Evolutionary conservation across 2,329 filamentous ascomycete species (phyloP).

Genomic region (Cercospora sp.): DNA sequence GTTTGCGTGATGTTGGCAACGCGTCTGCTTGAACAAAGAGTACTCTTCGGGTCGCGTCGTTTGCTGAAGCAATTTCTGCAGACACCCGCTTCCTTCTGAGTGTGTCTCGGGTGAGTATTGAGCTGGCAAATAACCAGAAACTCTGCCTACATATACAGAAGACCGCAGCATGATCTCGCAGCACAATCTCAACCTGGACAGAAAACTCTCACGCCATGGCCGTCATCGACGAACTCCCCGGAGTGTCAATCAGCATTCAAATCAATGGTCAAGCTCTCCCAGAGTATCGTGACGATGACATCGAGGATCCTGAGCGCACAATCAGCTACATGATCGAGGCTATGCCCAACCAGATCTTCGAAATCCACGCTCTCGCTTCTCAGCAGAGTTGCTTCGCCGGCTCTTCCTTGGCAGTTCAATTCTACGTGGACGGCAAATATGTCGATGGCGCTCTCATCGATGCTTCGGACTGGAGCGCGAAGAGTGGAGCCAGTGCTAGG

Average conservation of each 20-base stretch:
- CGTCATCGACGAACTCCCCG: conserved; percentile 10
- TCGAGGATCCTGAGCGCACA: conserved; percentile 11
- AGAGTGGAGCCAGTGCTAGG: conserved; percentile 7
- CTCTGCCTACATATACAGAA: neutral
- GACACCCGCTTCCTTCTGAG: neutral
- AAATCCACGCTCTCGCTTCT: conserved; percentile 10
- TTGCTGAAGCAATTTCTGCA: neutral
- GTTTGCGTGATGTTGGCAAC: neutral
- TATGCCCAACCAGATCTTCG: conserved; percentile 16
- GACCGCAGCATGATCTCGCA: neutral
- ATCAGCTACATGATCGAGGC: conserved; percentile 18
- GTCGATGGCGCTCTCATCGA: conserved; percentile 16
- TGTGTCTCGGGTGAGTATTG: neutral
- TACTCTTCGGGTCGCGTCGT: neutral
- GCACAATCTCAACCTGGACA: neutral
- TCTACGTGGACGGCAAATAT: conserved; percentile 19
- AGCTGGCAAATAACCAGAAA: neutral
- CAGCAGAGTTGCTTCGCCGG: conserved; percentile 3
- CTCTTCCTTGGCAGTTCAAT: conserved; percentile 12
- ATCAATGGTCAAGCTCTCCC: conserved; percentile 13
- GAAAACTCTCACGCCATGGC: conserved; percentile 1
- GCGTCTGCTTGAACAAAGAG: neutral
- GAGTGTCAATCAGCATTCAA: conserved; percentile 7
- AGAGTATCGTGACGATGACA: conserved; percentile 17
- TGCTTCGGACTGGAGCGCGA: neutral